Evolutionary conservation across 2,329 filamentous ascomycete genomes (phyloP).

Genomic region (Camillea tinctor): DNA sequence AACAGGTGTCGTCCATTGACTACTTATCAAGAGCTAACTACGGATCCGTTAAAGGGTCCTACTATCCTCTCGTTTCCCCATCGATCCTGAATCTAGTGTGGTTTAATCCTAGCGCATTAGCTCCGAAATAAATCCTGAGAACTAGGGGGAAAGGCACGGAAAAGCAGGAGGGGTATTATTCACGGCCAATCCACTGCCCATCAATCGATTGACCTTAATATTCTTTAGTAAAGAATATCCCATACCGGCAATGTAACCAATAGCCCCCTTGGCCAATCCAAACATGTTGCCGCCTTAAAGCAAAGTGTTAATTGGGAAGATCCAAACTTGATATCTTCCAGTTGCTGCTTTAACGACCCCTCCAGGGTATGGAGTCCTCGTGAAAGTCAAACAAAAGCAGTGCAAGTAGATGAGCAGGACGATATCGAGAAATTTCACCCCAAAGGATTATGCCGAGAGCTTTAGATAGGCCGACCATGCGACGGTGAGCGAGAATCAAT

Average conservation of each 20-base stretch:
- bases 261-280: too few species aligned
- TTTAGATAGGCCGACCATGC: too few species aligned
- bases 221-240: neutral
- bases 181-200: neutral
- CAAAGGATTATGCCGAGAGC: too few species aligned
- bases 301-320: too few species aligned
- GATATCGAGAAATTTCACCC: too few species aligned
- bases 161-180: neutral
- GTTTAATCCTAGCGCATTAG: neutral
- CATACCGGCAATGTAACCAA: neutral
- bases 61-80: neutral
- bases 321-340: too few species aligned
- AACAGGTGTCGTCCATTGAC: neutral
- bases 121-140: neutral
- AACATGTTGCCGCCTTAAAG: too few species aligned
- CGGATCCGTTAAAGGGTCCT: neutral
- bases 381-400: too few species aligned
- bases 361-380: too few species aligned
- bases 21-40: neutral
- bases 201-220: neutral
- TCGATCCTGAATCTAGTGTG: neutral
- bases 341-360: too few species aligned
- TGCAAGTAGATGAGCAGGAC: too few species aligned
- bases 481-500: slow-evolving; percentile 22
- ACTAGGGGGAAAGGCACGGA: neutral